Evolutionary conservation across 345 rosid species (phyloP).

Genomic region (Kandelia obovata): DNA sequence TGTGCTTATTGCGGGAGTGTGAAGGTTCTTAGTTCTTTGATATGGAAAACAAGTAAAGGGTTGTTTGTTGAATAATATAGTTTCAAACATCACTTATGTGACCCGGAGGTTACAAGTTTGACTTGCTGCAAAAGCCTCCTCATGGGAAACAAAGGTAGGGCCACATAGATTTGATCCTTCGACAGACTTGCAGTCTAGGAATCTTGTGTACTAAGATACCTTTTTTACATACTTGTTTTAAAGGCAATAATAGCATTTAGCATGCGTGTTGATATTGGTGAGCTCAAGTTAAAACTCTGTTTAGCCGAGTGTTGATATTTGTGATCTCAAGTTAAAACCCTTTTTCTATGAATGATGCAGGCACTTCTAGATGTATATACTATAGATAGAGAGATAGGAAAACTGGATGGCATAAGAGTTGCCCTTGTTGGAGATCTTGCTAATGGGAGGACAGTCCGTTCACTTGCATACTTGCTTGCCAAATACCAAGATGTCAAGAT

Average conservation of each 20-base stretch:
- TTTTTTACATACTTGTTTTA: no score
- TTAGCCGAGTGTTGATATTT: not conserved
- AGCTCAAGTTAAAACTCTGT: not conserved
- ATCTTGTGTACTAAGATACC: no score
- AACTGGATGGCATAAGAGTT: conserved; percentile 79
- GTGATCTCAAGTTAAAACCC: not conserved
- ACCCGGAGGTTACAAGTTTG: no score
- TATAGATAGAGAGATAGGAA: conserved; percentile 80
- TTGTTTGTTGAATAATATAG: not conserved
- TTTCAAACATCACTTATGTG: not conserved
- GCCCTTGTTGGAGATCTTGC: conserved; percentile 98
- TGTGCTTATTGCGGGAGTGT: not conserved
- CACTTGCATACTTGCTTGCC: conserved; percentile 89
- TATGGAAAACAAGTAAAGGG: not conserved
- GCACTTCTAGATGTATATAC: conserved; percentile 93
- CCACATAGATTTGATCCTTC: no score
- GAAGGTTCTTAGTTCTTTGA: not conserved
- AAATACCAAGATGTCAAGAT: conserved; percentile 78
- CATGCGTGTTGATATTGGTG: not conserved
- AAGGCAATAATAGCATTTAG: no score
- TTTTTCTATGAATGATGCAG: conserved; percentile 28
- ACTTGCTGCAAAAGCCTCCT: no score
- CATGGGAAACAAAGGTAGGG: no score
- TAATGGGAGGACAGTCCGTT: conserved; percentile 90
- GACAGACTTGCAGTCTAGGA: no score